Base-by-base conservation (phyloP, 805 yeast species). In the Candida nanaspora region DNA sequence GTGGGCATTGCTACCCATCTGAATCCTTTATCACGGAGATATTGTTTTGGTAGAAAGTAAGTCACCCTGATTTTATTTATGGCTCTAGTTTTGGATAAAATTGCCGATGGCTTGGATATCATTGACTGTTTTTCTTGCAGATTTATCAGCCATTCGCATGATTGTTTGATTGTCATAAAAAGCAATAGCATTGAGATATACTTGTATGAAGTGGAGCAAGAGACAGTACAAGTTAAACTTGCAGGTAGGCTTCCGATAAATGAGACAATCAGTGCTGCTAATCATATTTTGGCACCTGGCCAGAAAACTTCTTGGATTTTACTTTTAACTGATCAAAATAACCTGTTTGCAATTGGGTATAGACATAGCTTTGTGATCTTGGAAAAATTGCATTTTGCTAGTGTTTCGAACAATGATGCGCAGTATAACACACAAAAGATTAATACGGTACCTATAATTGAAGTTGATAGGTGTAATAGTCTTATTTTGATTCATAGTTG, bases 271-370 rank as follows among this genome's bases (percentile, higher is more conserved):
- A 30, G 53, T n/a, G 50, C 51, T 2, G 39, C 47, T 2, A 47
- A 46, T 27, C 48, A 51, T 23, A 33, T 56, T 6, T 26, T 19
- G 7, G 53, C 59, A 15, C n/a, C 23, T 4, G 56, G 50, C 1
- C 32, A 43, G 19, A 22, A 26, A 2, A 35, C 18, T 1, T 48
- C 46, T 11, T 57, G 62, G 62, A 9, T 57, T 2, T 22, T 56
- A 4, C 16, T 53, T 0, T 30, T 57, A 8, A 53, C 58, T 4
- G 61, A 55, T 18, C 4, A 34, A 9, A 49, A 54, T 31, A 44
- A 47, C 18, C 32, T 57, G 3, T 43, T 40, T 35, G 50, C 48
- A 4, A 20, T 55, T 26, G 50, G 48, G 1, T 46, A 43, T 39
- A 37, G 37, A 3, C 9, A 32, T 6, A 38, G 41, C 16, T 41